Evolutionary conservation across 441 rosid genomes (phyloP), one percentile per base, ranked within the genome.

Genomic region (Populus tomentosa): DNA sequence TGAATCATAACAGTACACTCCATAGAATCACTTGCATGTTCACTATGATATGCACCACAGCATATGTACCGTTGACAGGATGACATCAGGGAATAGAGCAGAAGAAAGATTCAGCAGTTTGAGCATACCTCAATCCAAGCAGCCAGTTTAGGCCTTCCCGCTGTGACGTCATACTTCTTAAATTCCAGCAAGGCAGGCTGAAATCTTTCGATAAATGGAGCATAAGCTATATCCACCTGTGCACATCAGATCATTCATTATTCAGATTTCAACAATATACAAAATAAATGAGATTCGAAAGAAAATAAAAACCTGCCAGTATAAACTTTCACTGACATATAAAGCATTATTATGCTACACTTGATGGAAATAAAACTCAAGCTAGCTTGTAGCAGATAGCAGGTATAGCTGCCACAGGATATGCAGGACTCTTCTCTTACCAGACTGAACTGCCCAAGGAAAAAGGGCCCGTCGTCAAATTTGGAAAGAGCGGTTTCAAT

Each of bases 211-310:
- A 92, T 86, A 76, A 90, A 92, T 67, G 98, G 97, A 75, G 80
- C 89, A 83, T 87, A 91, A 53, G 93, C 95, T 67, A 90, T 87
- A 84, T 92, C 97, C 69, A 86, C 96, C 97, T 89, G 77, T 20
- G 35, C 24, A 66, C 10, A 56, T 67, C 64, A 77, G 5, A 63
- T 3, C 30, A 28, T 2, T 53, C 30, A 28, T 46, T 53, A 53
- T 53, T 53, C 59, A 50, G 59, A 50, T 50, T 50, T 50, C 61
- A 53, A 53, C n/a, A 4, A 53, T 53, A 16, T 53, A 16, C 61
- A 53, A 53, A 53, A 53, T 53, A 53, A 53, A 53, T 14, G n/a
- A 53, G 61, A 53, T 18, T 16, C 18, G 21, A 53, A 16, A 14
- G 61, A 53, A 53, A 53, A 53, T 53, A 53, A 16, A 53, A 53